phyloP scores from a whole-genome alignment of 108 stramenopile genomes.

The Skeletonema tropicum region DNA sequence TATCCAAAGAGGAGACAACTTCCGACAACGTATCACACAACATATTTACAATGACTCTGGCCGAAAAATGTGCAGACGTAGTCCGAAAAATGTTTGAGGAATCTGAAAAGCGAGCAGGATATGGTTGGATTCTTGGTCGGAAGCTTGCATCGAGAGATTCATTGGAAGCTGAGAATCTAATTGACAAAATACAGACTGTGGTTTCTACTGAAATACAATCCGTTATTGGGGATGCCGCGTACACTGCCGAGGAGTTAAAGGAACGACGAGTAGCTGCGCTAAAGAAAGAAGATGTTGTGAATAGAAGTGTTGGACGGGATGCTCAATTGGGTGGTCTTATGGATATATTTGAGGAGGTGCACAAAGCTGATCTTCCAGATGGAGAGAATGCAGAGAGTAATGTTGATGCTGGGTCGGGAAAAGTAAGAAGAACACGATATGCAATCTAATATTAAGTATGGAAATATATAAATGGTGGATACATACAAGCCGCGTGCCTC shows the following conservation, averaged over 20 bases:
- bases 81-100: slow-evolving; percentile 22
- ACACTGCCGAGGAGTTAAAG: slow-evolving; percentile 30
- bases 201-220: slow-evolving; percentile 28
- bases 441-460: slow-evolving; percentile 29
- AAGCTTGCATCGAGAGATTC: slow-evolving; percentile 39
- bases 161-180: slow-evolving; percentile 29
- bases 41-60: slow-evolving; percentile 20
- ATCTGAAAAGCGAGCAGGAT: slow-evolving; percentile 34
- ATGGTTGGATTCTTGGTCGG: slow-evolving; percentile 39
- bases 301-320: not conserved
- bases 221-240: slow-evolving; percentile 37
- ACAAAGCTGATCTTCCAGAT: slow-evolving; percentile 37
- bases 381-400: slow-evolving; percentile 5
- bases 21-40: not conserved
- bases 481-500: not conserved
- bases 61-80: slow-evolving; percentile 31
- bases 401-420: slow-evolving; percentile 3
- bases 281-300: slow-evolving; percentile 8
- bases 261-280: slow-evolving; percentile 32
- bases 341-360: slow-evolving; percentile 41
- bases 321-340: slow-evolving; percentile 37
- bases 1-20: slow-evolving; percentile 11
- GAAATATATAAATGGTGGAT: not conserved
- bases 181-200: slow-evolving; percentile 17
- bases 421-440: slow-evolving; percentile 43